These are phyloP conservation scores for Ensete ventricosum DNA, from an alignment of 176 grass and related monocot genomes.

Conservation along the genomic window DNA sequence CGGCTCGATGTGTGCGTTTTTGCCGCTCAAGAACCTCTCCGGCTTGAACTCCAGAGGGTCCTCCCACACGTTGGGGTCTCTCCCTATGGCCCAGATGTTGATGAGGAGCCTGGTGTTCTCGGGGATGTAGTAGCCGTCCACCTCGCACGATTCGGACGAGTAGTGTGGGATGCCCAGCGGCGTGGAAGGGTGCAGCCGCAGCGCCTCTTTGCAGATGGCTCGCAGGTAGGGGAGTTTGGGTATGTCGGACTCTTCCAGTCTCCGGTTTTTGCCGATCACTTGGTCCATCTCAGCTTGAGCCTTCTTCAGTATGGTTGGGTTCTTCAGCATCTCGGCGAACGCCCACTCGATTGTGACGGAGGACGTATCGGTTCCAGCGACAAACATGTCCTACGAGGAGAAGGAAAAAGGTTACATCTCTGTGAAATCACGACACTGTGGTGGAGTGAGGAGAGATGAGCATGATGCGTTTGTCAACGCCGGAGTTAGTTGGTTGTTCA, in stretches of 20 bases:
- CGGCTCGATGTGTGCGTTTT: not conserved
- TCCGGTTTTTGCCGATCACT: slow-evolving; percentile 15
- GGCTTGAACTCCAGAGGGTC: slow-evolving; percentile 19
- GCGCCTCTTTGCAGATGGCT: slow-evolving; percentile 27
- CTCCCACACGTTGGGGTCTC: slow-evolving; percentile 18
- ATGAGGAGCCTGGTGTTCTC: slow-evolving; percentile 11
- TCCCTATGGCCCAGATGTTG: slow-evolving; percentile 27
- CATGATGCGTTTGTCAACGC: too few species aligned
- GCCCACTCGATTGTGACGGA: slow-evolving; percentile 23
- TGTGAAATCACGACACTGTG: not conserved
- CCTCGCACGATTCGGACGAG: slow-evolving; percentile 10
- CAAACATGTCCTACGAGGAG: slow-evolving; percentile 15
- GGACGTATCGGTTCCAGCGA: slow-evolving; percentile 24
- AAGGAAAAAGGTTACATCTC: not conserved
- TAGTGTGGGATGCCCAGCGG: slow-evolving; percentile 14
- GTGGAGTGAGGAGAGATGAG: too few species aligned
- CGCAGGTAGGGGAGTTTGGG: slow-evolving; percentile 14
- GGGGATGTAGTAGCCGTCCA: slow-evolving; percentile 11
- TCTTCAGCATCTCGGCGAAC: slow-evolving; percentile 17
- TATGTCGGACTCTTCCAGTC: slow-evolving; percentile 8
- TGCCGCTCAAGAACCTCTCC: not conserved
- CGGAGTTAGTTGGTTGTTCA: not conserved
- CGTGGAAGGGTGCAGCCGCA: slow-evolving; percentile 21
- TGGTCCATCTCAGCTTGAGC: slow-evolving; percentile 19
- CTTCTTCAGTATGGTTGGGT: slow-evolving; percentile 14